phyloP scores from a whole-genome alignment of 2,329 filamentous ascomycete genomes.

The Penicillium expansum region DNA sequence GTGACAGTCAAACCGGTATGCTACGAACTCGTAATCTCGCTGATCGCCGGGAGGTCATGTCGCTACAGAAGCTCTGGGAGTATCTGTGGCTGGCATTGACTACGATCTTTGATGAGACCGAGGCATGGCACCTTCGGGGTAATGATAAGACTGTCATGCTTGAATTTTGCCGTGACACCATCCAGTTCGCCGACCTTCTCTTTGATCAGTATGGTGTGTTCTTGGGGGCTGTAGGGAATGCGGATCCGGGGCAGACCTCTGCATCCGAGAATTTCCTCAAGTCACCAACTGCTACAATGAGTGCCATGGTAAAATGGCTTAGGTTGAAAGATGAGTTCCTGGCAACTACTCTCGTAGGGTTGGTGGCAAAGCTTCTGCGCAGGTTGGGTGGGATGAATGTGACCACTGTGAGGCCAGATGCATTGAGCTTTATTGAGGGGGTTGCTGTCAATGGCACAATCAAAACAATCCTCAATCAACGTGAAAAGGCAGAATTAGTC shows the following conservation, averaged over 20 bases:
- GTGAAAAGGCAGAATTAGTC: conserved; percentile 80
- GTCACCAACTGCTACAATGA: conserved; percentile 63
- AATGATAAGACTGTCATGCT: conserved; percentile 78
- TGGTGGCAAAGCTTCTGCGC: conserved; percentile 79
- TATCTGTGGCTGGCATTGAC: conserved; percentile 78
- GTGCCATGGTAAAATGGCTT: conserved; percentile 78
- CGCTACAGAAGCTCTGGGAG: conserved; percentile 77
- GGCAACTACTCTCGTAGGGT: conserved; percentile 73
- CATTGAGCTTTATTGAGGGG: conserved; percentile 59
- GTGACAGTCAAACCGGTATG: conserved; percentile 61
- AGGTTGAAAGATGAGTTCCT: conserved; percentile 85
- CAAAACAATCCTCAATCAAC: conserved; percentile 74
- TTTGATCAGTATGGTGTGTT: conserved; percentile 84
- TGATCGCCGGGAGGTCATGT: conserved; percentile 60
- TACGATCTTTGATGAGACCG: conserved; percentile 77
- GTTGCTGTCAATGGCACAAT: conserved; percentile 55
- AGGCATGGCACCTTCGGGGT: conserved; percentile 69
- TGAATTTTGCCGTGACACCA: conserved; percentile 89
- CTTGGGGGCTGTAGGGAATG: conserved; percentile 62
- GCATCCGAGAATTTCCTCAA: conserved; percentile 59
- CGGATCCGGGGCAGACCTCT: conserved; percentile 39
- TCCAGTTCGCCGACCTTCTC: conserved; percentile 84
- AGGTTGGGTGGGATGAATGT: conserved; percentile 76
- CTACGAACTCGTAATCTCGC: conserved; percentile 57
- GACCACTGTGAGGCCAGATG: conserved; percentile 62